Conservation (phyloP, 1,284 basidiomycete genomes). For the Malassezia pachydermatis region DNA sequence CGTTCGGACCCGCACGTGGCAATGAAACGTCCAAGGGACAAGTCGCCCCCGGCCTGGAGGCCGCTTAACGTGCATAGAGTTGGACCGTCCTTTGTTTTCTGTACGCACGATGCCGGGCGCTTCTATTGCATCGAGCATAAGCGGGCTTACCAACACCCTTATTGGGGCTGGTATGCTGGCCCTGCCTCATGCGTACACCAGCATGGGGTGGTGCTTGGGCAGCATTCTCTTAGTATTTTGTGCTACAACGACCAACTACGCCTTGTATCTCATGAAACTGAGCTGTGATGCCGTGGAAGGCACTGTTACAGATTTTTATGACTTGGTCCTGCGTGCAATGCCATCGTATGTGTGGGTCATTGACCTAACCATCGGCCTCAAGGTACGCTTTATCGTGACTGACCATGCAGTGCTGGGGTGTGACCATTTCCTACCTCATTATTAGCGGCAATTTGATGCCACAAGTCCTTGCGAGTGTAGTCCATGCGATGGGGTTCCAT, state of each 20-base stretch:
- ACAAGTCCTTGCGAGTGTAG: slow-evolving; percentile 74
- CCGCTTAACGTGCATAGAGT: too few species aligned
- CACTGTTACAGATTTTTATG: slow-evolving; percentile 29
- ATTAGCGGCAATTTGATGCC: slow-evolving; percentile 61
- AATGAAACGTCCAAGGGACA: not conserved
- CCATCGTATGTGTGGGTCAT: slow-evolving; percentile 72
- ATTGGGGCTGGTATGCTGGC: slow-evolving; percentile 46
- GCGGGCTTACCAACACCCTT: slow-evolving; percentile 48
- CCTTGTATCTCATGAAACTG: slow-evolving; percentile 75
- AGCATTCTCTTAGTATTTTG: slow-evolving; percentile 79
- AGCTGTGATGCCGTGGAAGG: slow-evolving; percentile 67
- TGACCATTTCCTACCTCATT: slow-evolving; percentile 68
- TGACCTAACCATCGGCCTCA: slow-evolving; percentile 80
- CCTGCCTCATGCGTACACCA: slow-evolving; percentile 49
- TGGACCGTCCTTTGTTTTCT: not conserved
- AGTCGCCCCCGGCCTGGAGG: not conserved
- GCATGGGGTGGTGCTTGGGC: slow-evolving; percentile 56
- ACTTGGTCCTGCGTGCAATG: slow-evolving; percentile 31
- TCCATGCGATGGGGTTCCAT: slow-evolving; percentile 23
- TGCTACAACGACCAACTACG: slow-evolving; percentile 68
- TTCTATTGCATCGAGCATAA: slow-evolving; percentile 32
- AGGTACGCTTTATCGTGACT: slow-evolving; percentile 17
- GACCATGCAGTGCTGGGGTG: slow-evolving; percentile 55
- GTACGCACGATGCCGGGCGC: not conserved
- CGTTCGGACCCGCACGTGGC: slow-evolving; percentile 9